Evolutionary conservation across 1,284 basidiomycete genomes (phyloP), one percentile per base, ranked within the genome.

Genomic region (Moesziomyces sp.): DNA sequence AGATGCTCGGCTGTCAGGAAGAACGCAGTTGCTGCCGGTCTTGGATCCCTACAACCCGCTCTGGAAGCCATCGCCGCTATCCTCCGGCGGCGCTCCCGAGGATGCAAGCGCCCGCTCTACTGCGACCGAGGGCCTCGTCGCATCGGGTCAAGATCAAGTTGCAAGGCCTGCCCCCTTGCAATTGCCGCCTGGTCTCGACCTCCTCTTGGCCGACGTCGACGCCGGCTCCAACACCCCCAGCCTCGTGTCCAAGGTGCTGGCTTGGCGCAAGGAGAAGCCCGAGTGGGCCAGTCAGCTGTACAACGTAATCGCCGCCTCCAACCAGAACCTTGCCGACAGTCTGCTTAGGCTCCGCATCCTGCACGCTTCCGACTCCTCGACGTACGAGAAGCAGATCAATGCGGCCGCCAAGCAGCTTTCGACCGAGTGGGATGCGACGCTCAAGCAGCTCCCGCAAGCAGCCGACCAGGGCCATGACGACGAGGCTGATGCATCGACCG

Each of bases 141-240:
- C 52, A n/a, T 46, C 50, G 4, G 50, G 51, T 26, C 35, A 48
- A 18, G 51, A 62, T 19, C 13, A 58, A 2, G 61, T 69, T 1
- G 58, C 67, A 4, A 59, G 48, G 34, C 83, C 83, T 13, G 79
- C 81, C 2, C 76, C 81, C 0, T 60, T 84, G 14, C 64, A 67
- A 42, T 67, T 84, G 9, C 83, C 83, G 5, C 80, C 83, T 0
- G 70, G 74, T 46, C 51, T 83, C 13, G 70, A 74, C 19, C 57
- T 84, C 35, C 71, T 81, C 14, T 64, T 84, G 2, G 83, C 81
- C 11, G 83, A 84, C 52, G 82, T 84, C 9, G 81, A 84, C 43
- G 76, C 83, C 5, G 83, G 83, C 5, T 77, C 73, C 19, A 82
- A 83, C 59, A 84, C 83, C 3, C 83, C 80, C 1, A 78, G 74